Conservation (phyloP, 768 basidiomycete genomes). For the Lanmaoa rubissima region DNA sequence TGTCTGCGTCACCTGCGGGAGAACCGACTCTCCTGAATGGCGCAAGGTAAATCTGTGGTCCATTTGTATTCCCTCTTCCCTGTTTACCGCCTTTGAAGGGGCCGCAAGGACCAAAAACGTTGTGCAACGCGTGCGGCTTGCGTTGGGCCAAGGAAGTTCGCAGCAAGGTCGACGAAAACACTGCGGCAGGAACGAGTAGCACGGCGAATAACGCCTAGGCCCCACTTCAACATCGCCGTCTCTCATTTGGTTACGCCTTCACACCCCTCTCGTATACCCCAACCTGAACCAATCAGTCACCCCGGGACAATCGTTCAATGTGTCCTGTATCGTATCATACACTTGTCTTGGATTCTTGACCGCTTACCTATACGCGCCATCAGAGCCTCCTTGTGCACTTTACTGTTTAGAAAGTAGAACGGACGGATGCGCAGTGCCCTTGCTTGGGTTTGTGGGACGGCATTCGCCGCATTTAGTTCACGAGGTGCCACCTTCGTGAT, state of each 20-base stretch:
- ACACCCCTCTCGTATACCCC: constrained; percentile 2
- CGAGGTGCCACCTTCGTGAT: constrained; percentile 4
- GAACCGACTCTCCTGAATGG: constrained; percentile 98
- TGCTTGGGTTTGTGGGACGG: constrained; percentile 1
- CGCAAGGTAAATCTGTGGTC: constrained; percentile 58
- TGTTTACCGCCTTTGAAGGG: constrained; percentile 49
- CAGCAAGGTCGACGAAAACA: constrained; percentile 37
- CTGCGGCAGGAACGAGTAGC: constrained; percentile 24
- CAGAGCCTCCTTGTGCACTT: constrained; percentile 4
- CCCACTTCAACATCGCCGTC: background rate
- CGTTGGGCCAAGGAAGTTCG: constrained; percentile 84
- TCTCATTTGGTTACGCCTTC: background rate
- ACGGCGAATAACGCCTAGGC: constrained; percentile 18
- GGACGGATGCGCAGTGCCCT: constrained; percentile 1
- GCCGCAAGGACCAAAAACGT: constrained; percentile 92
- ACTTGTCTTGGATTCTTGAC: constrained; percentile 16
- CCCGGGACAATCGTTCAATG: constrained; percentile 1
- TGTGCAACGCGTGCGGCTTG: constrained; percentile 95
- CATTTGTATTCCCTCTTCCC: constrained; percentile 7
- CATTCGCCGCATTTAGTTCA: constrained; percentile 5
- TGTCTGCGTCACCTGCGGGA: constrained; percentile 89
- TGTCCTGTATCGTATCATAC: constrained; percentile 5
- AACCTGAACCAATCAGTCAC: constrained; percentile 3
- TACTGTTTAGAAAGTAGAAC: constrained; percentile 9
- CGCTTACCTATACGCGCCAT: constrained; percentile 4